phyloP scores from a whole-genome alignment of 192 early-diverging fungal species.

The Coemansia sp. region DNA sequence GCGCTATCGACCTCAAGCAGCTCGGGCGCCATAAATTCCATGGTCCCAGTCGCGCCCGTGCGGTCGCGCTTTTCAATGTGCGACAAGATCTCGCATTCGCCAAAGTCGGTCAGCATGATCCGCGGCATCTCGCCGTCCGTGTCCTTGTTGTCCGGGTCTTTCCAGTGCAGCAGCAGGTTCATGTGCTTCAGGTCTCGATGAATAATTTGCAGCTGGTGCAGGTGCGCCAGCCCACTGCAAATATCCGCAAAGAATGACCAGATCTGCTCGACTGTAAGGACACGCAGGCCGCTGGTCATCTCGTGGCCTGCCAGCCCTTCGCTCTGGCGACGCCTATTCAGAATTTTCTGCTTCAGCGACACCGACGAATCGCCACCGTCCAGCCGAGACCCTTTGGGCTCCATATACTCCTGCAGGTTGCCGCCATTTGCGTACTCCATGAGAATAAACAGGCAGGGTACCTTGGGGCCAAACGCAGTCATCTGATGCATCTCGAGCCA shows the following conservation, averaged over 20 bases:
- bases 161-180: slow-evolving; percentile 82
- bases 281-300: slow-evolving; percentile 7
- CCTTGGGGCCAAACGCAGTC: slow-evolving; percentile 68
- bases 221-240: slow-evolving; percentile 81
- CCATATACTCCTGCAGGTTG: slow-evolving; percentile 90
- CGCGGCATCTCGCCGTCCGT: slow-evolving; percentile 56
- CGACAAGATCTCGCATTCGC: slow-evolving; percentile 88
- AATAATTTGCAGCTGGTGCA: slow-evolving; percentile 84
- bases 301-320: background rate
- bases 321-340: slow-evolving; percentile 23
- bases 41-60: slow-evolving; percentile 90
- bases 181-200: slow-evolving; percentile 94
- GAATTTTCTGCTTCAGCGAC: slow-evolving; percentile 28
- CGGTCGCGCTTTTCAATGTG: slow-evolving; percentile 65
- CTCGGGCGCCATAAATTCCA: slow-evolving; percentile 94
- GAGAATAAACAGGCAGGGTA: slow-evolving; percentile 91
- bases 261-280: slow-evolving; percentile 65
- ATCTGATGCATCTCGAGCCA: slow-evolving; percentile 86
- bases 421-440: slow-evolving; percentile 96
- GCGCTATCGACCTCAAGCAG: slow-evolving; percentile 56
- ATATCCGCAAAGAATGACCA: slow-evolving; percentile 88
- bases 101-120: slow-evolving; percentile 93
- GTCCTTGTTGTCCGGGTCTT: slow-evolving; percentile 30
- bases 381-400: slow-evolving; percentile 7
- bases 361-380: background rate